Conservation (phyloP, 2,329 filamentous ascomycete species). For the Apiospora marii region DNA sequence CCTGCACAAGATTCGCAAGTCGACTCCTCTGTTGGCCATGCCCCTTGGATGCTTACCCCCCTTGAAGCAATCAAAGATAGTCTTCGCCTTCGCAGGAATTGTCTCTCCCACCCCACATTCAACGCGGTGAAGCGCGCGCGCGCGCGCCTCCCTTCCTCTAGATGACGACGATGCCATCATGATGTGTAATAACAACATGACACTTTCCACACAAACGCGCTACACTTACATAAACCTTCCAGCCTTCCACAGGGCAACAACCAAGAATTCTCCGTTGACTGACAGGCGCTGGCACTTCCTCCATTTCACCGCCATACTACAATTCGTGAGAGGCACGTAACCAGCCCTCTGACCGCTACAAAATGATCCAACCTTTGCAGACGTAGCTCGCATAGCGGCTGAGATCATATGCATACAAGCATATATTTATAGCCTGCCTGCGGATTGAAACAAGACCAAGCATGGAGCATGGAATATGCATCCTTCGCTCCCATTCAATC, state of each 20-base stretch:
- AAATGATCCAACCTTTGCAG: background rate
- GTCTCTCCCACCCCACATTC: background rate
- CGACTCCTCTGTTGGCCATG: background rate
- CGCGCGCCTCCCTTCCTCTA: background rate
- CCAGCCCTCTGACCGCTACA: constrained; percentile 1
- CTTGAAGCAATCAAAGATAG: background rate
- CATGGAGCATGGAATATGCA: background rate
- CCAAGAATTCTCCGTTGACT: constrained; percentile 7
- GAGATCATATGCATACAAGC: background rate
- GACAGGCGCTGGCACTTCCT: background rate
- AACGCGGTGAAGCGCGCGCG: background rate
- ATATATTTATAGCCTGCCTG: background rate
- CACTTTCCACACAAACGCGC: background rate
- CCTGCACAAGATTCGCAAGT: background rate
- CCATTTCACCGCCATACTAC: constrained; percentile 7
- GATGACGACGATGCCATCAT: background rate
- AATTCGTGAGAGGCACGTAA: background rate
- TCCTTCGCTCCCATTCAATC: background rate
- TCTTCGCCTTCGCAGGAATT: background rate
- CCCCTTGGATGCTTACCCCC: background rate
- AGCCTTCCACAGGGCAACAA: background rate
- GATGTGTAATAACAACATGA: background rate
- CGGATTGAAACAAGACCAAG: background rate
- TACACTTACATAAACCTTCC: background rate
- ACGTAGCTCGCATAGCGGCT: constrained; percentile 9